Percentiles rank a stretch among this genome's conserved stretches.
Evolutionary conservation across 805 yeast species (phyloP).

Genomic region (Yarrowia yakushimensis): DNA sequence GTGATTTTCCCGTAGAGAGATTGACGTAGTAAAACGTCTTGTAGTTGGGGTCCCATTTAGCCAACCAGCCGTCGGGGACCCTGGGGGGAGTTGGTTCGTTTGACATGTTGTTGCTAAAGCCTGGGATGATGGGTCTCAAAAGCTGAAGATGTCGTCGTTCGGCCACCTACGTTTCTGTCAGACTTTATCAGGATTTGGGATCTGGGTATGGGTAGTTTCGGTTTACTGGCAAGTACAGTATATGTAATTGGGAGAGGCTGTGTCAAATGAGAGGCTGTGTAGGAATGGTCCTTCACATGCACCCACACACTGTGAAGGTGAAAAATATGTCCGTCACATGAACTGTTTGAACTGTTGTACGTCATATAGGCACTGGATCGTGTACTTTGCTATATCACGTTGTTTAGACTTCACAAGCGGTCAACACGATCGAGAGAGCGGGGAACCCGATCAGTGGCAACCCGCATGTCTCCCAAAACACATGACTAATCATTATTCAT

Average conservation of each 20-base stretch:
- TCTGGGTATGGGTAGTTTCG: background rate
- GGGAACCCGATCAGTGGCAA: no score
- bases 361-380: no score
- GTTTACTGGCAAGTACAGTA: background rate
- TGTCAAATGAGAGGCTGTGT: background rate
- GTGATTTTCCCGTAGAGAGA: constrained; percentile 65
- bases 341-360: no score
- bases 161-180: background rate
- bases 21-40: constrained; percentile 80
- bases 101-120: constrained; percentile 5
- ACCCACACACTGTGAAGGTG: background rate
- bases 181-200: constrained; percentile 10
- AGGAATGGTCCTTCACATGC: background rate
- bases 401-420: no score
- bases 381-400: no score
- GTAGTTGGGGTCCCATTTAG: constrained; percentile 44
- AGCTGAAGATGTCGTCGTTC: background rate
- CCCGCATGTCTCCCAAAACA: no score
- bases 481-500: no score
- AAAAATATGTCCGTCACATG: no score
- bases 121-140: background rate
- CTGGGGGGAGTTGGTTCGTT: constrained; percentile 32
- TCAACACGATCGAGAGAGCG: no score
- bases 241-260: constrained; percentile 10
- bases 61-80: constrained; percentile 39